A percentile compares a stretch with the other conserved stretches of the same genome.
Evolutionary conservation across 768 basidiomycete genomes (phyloP).

Genomic region (Clitopilus passeckerianus): DNA sequence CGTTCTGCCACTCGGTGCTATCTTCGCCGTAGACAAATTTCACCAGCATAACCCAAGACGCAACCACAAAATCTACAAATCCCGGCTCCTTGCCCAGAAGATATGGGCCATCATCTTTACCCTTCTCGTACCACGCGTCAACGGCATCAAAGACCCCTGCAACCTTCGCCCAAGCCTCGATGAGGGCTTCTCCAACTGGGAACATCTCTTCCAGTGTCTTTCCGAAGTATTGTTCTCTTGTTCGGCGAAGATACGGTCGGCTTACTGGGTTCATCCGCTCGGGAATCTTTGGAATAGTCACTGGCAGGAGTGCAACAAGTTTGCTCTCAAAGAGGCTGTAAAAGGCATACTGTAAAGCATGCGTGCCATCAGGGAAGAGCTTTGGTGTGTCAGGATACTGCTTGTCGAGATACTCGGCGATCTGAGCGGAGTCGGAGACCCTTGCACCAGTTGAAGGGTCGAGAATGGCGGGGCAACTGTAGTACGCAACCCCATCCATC

Average conservation of each 20-base stretch:
- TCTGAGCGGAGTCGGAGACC: conserved; percentile 37
- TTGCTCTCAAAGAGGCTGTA: neutral
- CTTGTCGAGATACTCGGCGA: conserved; percentile 47
- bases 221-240: conserved; percentile 20
- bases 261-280: conserved; percentile 23
- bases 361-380: conserved; percentile 29
- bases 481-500: conserved; percentile 24
- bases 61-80: conserved; percentile 26
- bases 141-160: conserved; percentile 16
- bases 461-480: conserved; percentile 47
- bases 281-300: conserved; percentile 9
- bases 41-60: conserved; percentile 17
- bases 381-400: conserved; percentile 38
- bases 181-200: conserved; percentile 19
- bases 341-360: conserved; percentile 8
- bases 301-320: conserved; percentile 2
- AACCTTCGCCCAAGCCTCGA: conserved; percentile 22
- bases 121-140: conserved; percentile 13
- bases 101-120: conserved; percentile 13
- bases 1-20: conserved; percentile 22
- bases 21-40: conserved; percentile 16
- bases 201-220: conserved; percentile 24
- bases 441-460: conserved; percentile 24
- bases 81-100: conserved; percentile 19
- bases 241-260: conserved; percentile 24